phyloP scores from a whole-genome alignment of 2,329 filamentous ascomycete species.

The Exophiala oligosperma region DNA sequence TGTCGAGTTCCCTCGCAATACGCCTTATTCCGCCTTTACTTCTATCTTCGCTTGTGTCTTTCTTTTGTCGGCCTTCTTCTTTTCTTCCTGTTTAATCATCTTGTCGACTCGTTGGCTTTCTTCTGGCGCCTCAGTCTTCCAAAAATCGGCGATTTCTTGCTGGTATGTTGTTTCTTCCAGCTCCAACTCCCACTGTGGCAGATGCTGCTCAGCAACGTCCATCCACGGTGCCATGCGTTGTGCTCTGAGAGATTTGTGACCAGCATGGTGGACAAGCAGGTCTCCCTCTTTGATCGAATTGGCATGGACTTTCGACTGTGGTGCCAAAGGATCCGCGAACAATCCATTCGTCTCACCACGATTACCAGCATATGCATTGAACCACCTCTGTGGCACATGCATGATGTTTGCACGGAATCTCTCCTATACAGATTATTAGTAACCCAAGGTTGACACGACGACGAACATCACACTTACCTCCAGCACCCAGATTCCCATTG shows the following conservation, averaged over 20 bases:
- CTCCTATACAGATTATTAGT: neutral
- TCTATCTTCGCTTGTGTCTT: neutral
- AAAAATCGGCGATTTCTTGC: constrained; percentile 28
- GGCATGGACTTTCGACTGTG: constrained; percentile 7
- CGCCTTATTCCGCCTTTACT: neutral
- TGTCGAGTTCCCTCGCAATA: no score
- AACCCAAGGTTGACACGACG: neutral
- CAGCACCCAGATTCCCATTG: constrained; percentile 15
- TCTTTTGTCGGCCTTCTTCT: neutral
- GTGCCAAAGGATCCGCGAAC: constrained; percentile 13
- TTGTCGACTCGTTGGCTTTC: constrained; percentile 14
- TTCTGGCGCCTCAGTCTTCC: constrained; percentile 33
- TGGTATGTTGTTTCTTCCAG: constrained; percentile 31
- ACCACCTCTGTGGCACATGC: constrained; percentile 25
- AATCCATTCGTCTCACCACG: constrained; percentile 6
- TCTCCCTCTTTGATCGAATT: constrained; percentile 29
- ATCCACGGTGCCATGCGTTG: constrained; percentile 33
- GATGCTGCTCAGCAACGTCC: constrained; percentile 31
- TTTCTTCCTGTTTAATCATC: constrained; percentile 6
- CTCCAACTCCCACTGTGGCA: constrained; percentile 26
- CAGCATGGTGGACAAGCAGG: constrained; percentile 36
- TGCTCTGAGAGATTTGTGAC: constrained; percentile 31
- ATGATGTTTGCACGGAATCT: constrained; percentile 17
- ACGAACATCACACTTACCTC: constrained; percentile 5
- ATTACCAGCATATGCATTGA: constrained; percentile 22